Conservation (phyloP, 805 yeast species). For the Kockiozyma suomiensis region DNA sequence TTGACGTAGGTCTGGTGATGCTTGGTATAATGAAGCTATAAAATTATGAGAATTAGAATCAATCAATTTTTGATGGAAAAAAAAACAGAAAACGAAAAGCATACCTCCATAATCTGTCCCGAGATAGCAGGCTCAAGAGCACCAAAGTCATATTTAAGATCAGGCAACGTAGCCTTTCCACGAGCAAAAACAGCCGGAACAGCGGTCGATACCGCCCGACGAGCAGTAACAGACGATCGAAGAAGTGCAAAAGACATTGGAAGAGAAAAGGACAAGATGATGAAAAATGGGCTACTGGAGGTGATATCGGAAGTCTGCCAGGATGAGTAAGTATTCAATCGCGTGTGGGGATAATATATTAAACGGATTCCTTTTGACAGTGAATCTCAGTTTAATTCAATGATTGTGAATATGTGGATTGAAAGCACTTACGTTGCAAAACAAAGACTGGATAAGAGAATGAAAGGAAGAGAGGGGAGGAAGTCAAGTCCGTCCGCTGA, state of each 20-base stretch:
- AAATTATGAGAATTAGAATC: too few species aligned
- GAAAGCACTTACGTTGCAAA: too few species aligned
- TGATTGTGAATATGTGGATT: too few species aligned
- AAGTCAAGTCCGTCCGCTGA: not conserved
- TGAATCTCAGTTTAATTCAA: too few species aligned
- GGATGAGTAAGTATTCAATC: not conserved
- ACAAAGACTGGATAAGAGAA: not conserved
- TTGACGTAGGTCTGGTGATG: constrained; percentile 92
- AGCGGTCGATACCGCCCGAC: not conserved
- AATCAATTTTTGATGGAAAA: too few species aligned
- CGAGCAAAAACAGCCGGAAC: constrained; percentile 12
- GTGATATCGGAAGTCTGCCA: constrained; percentile 6
- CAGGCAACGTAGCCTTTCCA: constrained; percentile 59
- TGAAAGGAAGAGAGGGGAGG: not conserved
- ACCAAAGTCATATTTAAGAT: constrained; percentile 78
- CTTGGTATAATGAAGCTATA: constrained; percentile 68
- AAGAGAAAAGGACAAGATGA: not conserved
- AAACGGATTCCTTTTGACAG: too few species aligned
- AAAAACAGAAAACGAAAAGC: too few species aligned
- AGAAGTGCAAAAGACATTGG: constrained; percentile 16
- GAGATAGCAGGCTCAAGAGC: constrained; percentile 86
- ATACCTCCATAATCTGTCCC: constrained; percentile 75
- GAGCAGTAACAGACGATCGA: constrained; percentile 3
- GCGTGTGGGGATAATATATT: too few species aligned
- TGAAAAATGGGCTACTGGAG: too few species aligned